Base-by-base conservation (phyloP, 208 protist species). In the Trypanosoma scelopori region DNA sequence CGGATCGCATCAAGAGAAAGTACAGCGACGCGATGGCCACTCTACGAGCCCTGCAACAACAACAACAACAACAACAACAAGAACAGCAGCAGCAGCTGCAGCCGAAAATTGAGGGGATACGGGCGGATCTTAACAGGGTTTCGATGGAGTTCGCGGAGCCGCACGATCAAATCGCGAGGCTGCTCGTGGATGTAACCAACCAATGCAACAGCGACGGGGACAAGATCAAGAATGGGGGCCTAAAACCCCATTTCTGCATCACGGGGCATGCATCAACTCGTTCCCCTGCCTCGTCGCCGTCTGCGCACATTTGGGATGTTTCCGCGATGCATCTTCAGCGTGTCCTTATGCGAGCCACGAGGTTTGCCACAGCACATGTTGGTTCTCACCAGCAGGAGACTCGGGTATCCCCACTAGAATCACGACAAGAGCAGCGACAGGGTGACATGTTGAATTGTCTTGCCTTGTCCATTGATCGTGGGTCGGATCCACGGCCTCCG, bases 291-390 rank as follows among this genome's bases (percentile, higher is more conserved):
- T 53, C 23, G n/a, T 48, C 42, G 6, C 23, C 43, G 5, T 23
- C 45, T 39, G 3, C 16, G 22, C 37, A 39, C 4, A 6, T 5
- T 16, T 9, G 48, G 27, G 53, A 59, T 18, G 13, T 16, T 25
- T 20, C 28, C 47, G 12, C 55, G 13, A 37, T 41, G 20, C 50
- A 57, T 20, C 50, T 71, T 11, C 45, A 37, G 0, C 41, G 50
- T n/a, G 49, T 71, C 4, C 66, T 71, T 18, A 35, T 65, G 49
- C 46, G 66, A 30, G 66, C 57, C 28, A 71, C 66, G 37, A 65
- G 16, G 20, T 62, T 71, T 52, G 27, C 18, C 20, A 12, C 42
- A 25, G 41, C 23, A 22, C 30, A 42, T 52, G 22, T 15, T 30
- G 43, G 27, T 37, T 18, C 15, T 43, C 20, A 5, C 22, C n/a